Conservation (phyloP, 805 yeast species). For the Metschnikowia aberdeeniae region DNA sequence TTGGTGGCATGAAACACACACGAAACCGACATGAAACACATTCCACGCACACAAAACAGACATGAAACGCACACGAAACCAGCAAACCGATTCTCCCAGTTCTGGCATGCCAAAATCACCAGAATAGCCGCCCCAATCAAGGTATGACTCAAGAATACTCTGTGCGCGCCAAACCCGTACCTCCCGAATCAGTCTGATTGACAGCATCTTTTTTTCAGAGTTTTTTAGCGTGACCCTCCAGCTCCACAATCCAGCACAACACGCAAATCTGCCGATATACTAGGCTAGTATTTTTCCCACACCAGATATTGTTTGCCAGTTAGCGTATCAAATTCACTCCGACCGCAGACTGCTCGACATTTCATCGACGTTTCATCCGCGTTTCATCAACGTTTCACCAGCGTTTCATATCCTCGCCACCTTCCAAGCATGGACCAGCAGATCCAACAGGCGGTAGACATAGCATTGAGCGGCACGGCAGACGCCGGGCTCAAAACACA, state of each 20-base stretch:
- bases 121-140: background rate
- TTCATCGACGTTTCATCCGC: background rate
- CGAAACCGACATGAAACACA: no score
- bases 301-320: background rate
- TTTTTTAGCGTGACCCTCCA: slow-evolving; percentile 1
- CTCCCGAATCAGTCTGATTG: slow-evolving; percentile 2
- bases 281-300: background rate
- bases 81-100: no score
- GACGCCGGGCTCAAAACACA: slow-evolving; percentile 47
- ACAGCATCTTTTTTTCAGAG: background rate
- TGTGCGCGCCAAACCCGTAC: slow-evolving; percentile 4
- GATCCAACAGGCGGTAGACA: slow-evolving; percentile 82
- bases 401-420: background rate
- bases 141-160: background rate
- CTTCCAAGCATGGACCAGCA: slow-evolving; percentile 42
- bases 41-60: no score
- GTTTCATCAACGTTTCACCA: background rate
- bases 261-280: background rate
- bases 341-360: background rate
- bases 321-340: background rate
- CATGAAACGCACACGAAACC: no score
- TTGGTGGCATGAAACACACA: no score
- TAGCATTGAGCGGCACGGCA: slow-evolving; percentile 70
- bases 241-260: background rate
- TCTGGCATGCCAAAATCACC: no score